Conservation (phyloP, 768 basidiomycete species). For the Pulveroboletus sp. region DNA sequence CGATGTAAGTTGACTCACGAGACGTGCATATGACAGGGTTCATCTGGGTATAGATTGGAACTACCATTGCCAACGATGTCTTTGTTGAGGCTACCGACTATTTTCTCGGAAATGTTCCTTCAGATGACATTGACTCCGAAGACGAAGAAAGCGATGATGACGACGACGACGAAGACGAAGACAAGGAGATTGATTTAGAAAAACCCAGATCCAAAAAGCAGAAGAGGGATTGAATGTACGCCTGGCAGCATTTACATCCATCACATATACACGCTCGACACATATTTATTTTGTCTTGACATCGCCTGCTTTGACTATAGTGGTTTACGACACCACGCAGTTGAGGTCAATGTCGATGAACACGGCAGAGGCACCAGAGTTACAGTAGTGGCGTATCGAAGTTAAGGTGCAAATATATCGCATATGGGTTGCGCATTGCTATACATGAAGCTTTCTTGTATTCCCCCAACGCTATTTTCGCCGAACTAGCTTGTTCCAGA, state of each 20-base stretch:
- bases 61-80: slow-evolving; percentile 67
- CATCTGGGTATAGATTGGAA: slow-evolving; percentile 51
- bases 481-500: too few relatives aligned
- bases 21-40: slow-evolving; percentile 1
- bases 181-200: slow-evolving; percentile 85
- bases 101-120: slow-evolving; percentile 64
- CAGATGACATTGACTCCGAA: slow-evolving; percentile 58
- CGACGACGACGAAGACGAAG: slow-evolving; percentile 73
- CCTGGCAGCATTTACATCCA: slow-evolving; percentile 10
- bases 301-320: slow-evolving; percentile 4
- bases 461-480: too few relatives aligned
- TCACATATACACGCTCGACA: slow-evolving; percentile 8
- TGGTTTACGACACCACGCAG: slow-evolving; percentile 3
- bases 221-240: slow-evolving; percentile 36
- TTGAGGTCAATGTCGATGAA: not conserved
- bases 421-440: too few relatives aligned
- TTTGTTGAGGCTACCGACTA: slow-evolving; percentile 80
- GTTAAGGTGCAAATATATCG: too few relatives aligned
- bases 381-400: too few relatives aligned
- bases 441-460: too few relatives aligned
- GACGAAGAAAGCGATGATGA: slow-evolving; percentile 68
- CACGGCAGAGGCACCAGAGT: not conserved
- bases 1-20: slow-evolving; percentile 47
- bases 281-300: slow-evolving; percentile 27
- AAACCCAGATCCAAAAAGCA: slow-evolving; percentile 76